These are phyloP conservation scores for Starmerella bombi DNA, from an alignment of 805 yeast species.

Conservation along the genomic window DNA sequence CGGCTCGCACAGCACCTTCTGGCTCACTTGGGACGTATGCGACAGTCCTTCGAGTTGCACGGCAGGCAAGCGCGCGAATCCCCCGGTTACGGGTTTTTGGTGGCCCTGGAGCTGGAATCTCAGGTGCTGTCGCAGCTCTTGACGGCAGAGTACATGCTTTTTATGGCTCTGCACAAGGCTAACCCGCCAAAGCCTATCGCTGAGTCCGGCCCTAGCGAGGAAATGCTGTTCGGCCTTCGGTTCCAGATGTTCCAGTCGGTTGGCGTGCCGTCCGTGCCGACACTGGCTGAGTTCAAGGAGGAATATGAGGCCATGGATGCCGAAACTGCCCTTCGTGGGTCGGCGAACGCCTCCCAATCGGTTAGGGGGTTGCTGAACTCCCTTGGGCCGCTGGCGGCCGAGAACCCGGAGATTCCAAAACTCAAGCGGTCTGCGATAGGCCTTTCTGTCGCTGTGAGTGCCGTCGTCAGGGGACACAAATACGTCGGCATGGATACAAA, in stretches of 20 bases:
- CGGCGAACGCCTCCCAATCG: conserved; percentile 17
- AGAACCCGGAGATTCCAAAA: conserved; percentile 17
- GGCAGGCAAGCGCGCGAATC: conserved; percentile 13
- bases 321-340: conserved; percentile 20
- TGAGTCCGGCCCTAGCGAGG: conserved; percentile 9
- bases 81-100: conserved; percentile 19
- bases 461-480: conserved; percentile 6
- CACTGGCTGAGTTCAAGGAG: conserved; percentile 29
- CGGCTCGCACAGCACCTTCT: conserved; percentile 33
- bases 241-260: conserved; percentile 70
- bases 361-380: conserved; percentile 14
- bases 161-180: conserved; percentile 15
- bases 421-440: conserved; percentile 20
- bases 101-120: conserved; percentile 25
- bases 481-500: conserved; percentile 21
- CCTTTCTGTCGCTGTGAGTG: conserved; percentile 15
- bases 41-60: conserved; percentile 21
- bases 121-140: conserved; percentile 24
- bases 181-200: conserved; percentile 17
- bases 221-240: conserved; percentile 41
- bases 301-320: conserved; percentile 16
- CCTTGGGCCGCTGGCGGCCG: conserved; percentile 14
- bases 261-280: conserved; percentile 60
- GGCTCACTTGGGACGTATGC: conserved; percentile 36
- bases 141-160: conserved; percentile 24